Evolutionary conservation across 148 eudicot species (phyloP).

Genomic region (Bassia scoparia): DNA sequence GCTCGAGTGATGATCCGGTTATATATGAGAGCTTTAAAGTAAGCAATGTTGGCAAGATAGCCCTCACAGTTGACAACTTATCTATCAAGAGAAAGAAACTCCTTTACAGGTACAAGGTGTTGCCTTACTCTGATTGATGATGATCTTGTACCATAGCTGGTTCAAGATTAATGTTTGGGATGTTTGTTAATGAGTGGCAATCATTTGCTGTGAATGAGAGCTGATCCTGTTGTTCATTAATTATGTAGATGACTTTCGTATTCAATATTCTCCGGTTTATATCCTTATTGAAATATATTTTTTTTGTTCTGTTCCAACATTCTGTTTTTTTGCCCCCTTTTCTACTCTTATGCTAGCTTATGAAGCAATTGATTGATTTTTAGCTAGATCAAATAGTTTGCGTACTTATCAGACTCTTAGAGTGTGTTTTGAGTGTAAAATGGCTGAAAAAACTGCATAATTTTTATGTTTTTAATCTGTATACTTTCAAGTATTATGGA

Average conservation of each 20-base stretch:
- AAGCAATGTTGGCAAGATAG: constrained; percentile 66
- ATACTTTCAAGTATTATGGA: constrained; percentile 10
- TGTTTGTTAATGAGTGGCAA: background rate
- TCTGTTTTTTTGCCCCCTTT: constrained; percentile 5
- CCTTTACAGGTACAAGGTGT: constrained; percentile 85
- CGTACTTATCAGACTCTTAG: constrained; percentile 1
- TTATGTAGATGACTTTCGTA: constrained; percentile 17
- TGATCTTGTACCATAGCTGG: background rate
- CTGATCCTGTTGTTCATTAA: constrained; percentile 8
- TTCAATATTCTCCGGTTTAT: background rate
- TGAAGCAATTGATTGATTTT: constrained; percentile 10
- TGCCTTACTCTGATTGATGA: constrained; percentile 47
- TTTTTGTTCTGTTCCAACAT: background rate
- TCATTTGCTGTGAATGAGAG: constrained; percentile 11
- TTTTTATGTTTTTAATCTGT: constrained; percentile 10
- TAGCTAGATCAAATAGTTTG: constrained; percentile 1
- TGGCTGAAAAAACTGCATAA: constrained; percentile 25
- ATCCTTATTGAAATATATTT: background rate
- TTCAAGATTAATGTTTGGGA: background rate
- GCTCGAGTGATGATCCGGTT: constrained; percentile 68
- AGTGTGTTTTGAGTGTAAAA: constrained; percentile 25
- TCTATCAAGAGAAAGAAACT: constrained; percentile 72
- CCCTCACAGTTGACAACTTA: constrained; percentile 77
- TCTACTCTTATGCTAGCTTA: background rate
- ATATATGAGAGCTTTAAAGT: constrained; percentile 57